phyloP scores from a whole-genome alignment of 2,329 filamentous ascomycete genomes.

The Aspergillus sp. region DNA sequence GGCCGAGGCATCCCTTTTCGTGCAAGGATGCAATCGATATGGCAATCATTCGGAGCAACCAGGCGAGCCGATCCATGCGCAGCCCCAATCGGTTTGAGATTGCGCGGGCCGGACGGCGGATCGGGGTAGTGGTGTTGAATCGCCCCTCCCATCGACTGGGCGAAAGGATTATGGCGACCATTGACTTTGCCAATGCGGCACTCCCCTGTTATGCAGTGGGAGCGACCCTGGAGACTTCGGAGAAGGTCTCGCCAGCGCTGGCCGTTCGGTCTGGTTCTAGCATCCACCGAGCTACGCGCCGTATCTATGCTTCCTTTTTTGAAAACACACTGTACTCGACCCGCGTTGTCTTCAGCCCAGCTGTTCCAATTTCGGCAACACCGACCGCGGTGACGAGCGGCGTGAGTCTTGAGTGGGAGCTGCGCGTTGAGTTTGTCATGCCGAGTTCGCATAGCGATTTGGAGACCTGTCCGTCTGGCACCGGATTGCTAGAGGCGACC shows the following conservation, averaged over 20 bases:
- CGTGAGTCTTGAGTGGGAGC: conserved; percentile 76
- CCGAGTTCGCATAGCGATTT: conserved; percentile 42
- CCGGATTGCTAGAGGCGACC: conserved; percentile 65
- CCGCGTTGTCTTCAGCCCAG: conserved; percentile 68
- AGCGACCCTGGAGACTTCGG: conserved; percentile 73
- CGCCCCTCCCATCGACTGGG: conserved; percentile 82
- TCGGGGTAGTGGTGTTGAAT: conserved; percentile 81
- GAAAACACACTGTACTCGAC: conserved; percentile 77
- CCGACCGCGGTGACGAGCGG: conserved; percentile 89
- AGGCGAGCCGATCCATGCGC: conserved; percentile 57
- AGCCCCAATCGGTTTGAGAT: conserved; percentile 94
- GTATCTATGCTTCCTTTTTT: conserved; percentile 65
- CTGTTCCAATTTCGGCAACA: conserved; percentile 73
- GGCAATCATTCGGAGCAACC: conserved; percentile 74
- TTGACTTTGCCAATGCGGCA: conserved; percentile 71
- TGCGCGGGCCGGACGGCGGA: conserved; percentile 78
- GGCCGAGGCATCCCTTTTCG: conserved; percentile 44
- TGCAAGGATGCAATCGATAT: conserved; percentile 83
- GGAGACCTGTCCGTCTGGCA: conserved; percentile 27
- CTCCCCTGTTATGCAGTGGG: conserved; percentile 81
- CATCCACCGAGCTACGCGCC: conserved; percentile 76
- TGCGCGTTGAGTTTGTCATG: conserved; percentile 88
- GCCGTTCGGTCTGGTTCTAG: conserved; percentile 78
- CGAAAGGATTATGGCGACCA: conserved; percentile 70
- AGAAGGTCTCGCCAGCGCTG: conserved; percentile 69